Base-by-base conservation (phyloP, 192 early-diverging fungal genomes). In the Phlyctochytrium arcticum region DNA sequence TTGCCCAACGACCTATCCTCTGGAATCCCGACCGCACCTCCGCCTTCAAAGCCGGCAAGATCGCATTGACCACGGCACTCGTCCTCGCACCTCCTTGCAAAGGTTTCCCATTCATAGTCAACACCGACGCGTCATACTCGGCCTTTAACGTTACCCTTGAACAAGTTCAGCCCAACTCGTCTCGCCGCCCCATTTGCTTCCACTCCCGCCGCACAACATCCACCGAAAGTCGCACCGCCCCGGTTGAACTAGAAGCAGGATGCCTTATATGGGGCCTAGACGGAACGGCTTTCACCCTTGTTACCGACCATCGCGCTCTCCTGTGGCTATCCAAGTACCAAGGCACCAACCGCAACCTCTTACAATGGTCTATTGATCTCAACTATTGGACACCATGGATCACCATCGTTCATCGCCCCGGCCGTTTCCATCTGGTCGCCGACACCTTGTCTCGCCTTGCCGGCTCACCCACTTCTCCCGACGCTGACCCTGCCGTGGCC, bases 221-320 rank as follows among this genome's bases (percentile, higher is more conserved):
- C 12, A 19, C 49, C 7, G 49, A 51, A 24, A 51, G 24, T 12
- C 10, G 49, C 9, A 8, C 49, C 49, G 9, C 49, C 24, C 49
- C 24, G 12, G 49, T 51, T 21, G 24, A 51, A 51, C 49, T 51
- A 10, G 24, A 51, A 24, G 49, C 49, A 7, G 49, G 49, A 51
- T 51, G 49, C 49, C 15, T 51, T 21, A 51, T 51, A 8, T 51
- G 49, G 49, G 24, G 24, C 49, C 49, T 51, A n/a, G 39, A 42
- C 9, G 39, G 39, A 9, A 42, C 39, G n/a, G 39, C 9, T 9
- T 42, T 42, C 39, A 42, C 39, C n/a, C 9, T n/a, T 12, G 39
- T 42, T 9, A 42, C n/a, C 39, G 39, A 42, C 39, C 39, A 42
- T n/a, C 39, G 39, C 9, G 39, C 39, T 9, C 9, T 42, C n/a